A percentile compares a stretch with the other conserved stretches of the same genome.
Evolutionary conservation across 2,329 filamentous ascomycete genomes (phyloP).

Genomic region (Fusarium staphyleae): DNA sequence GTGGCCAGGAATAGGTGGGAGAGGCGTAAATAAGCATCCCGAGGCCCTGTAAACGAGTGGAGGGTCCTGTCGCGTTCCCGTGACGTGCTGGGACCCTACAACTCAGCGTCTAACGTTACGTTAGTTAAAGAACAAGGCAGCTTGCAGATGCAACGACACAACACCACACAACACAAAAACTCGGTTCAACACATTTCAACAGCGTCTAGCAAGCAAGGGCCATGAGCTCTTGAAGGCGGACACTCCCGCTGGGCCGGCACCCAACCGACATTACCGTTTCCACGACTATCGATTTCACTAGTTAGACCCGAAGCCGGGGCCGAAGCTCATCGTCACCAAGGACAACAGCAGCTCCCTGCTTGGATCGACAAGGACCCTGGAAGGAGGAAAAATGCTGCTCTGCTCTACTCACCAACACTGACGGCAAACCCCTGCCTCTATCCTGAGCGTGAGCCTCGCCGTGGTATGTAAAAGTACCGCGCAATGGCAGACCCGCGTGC

Average conservation of each 20-base stretch:
- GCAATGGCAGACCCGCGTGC: conserved; percentile 39
- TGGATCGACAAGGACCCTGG: conserved; percentile 32
- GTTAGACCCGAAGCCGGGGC: conserved; percentile 1
- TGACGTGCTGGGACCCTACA: conserved; percentile 31
- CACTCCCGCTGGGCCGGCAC: conserved; percentile 27
- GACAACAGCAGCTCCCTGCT: conserved; percentile 28
- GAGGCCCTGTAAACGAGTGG: conserved; percentile 24
- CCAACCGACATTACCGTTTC: conserved; percentile 21
- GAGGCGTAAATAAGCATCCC: conserved; percentile 19
- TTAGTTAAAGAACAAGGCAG: conserved; percentile 13
- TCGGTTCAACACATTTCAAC: conserved; percentile 9
- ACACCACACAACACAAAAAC: conserved; percentile 10
- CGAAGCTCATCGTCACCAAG: conserved; percentile 28
- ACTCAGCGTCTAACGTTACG: not conserved
- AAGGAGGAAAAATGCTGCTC: conserved; percentile 36
- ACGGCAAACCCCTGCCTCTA: conserved; percentile 28
- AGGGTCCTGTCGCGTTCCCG: conserved; percentile 29
- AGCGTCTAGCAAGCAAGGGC: conserved; percentile 10
- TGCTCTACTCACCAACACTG: conserved; percentile 26
- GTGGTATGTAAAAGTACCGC: conserved; percentile 37
- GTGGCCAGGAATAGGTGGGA: conserved; percentile 28
- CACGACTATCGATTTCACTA: not conserved
- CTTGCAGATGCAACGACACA: conserved; percentile 28
- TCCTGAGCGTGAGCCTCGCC: conserved; percentile 20
- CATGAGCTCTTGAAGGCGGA: conserved; percentile 37